A percentile compares a stretch with the other conserved stretches of the same genome.
Evolutionary conservation across 768 basidiomycete species (phyloP).

Genomic region (Auricularia sp.): DNA sequence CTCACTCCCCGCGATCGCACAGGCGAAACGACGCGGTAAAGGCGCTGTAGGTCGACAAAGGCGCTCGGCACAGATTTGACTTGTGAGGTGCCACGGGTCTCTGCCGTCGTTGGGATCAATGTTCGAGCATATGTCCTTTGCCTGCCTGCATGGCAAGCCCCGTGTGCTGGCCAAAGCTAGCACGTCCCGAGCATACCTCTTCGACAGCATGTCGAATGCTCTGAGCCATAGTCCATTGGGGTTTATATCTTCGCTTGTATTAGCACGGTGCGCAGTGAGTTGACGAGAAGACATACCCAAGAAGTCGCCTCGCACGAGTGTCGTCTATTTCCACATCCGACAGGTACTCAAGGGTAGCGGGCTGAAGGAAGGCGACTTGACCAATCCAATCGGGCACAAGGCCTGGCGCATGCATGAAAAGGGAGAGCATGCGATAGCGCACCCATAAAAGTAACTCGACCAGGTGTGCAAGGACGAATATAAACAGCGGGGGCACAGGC

Average conservation of each 20-base stretch:
- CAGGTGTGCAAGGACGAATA: conserved; percentile 23
- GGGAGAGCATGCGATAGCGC: conserved; percentile 20
- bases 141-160: not conserved
- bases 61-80: too few relatives aligned
- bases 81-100: too few relatives aligned
- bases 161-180: not conserved
- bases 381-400: conserved; percentile 25
- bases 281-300: conserved; percentile 17
- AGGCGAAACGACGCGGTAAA: too few relatives aligned
- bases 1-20: too few relatives aligned
- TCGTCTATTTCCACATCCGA: conserved; percentile 24
- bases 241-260: conserved; percentile 15
- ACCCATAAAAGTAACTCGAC: conserved; percentile 23
- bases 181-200: conserved; percentile 21
- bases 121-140: not conserved
- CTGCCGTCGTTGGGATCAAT: not conserved
- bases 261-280: not conserved
- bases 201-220: conserved; percentile 26
- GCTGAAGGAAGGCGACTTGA: conserved; percentile 23
- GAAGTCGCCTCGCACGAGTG: conserved; percentile 24
- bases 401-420: conserved; percentile 7
- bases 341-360: conserved; percentile 24
- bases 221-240: conserved; percentile 25
- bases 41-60: too few relatives aligned
- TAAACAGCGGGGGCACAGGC: conserved; percentile 20